Conservation (phyloP, 2,329 filamentous ascomycete species). For the Rasamsonia emersonii region DNA sequence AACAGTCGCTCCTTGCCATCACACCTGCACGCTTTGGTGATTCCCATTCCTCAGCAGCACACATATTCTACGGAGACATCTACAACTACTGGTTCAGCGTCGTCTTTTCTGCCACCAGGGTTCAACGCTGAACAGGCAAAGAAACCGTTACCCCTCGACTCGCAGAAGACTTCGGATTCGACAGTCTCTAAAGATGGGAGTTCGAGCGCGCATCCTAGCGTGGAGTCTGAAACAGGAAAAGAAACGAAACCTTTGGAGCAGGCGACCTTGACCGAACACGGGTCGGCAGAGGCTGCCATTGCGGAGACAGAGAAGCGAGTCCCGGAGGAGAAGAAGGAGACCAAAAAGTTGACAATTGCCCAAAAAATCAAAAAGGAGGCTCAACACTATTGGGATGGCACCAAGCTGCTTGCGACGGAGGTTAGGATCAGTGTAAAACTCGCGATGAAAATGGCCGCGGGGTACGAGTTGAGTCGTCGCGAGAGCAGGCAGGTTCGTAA, state of each 20-base stretch:
- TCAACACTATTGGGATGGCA: conserved; percentile 97
- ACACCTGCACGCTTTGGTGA: conserved; percentile 48
- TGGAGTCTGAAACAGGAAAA: conserved; percentile 32
- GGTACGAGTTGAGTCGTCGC: conserved; percentile 89
- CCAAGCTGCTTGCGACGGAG: conserved; percentile 85
- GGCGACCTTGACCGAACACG: conserved; percentile 53
- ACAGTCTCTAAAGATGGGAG: conserved; percentile 23
- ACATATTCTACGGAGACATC: conserved; percentile 51
- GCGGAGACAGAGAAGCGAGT: conserved; percentile 46
- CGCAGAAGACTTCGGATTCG: conserved; percentile 21
- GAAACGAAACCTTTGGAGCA: conserved; percentile 41
- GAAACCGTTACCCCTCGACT: conserved; percentile 63
- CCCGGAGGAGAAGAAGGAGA: conserved; percentile 58
- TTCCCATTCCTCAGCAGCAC: conserved; percentile 44
- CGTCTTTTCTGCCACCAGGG: conserved; percentile 68
- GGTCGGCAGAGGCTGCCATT: conserved; percentile 48
- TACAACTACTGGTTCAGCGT: conserved; percentile 37
- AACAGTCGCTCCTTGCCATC: conserved; percentile 36
- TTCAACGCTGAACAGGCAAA: conserved; percentile 87
- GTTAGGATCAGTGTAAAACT: conserved; percentile 85
- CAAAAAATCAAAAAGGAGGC: conserved; percentile 94
- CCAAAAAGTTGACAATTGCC: conserved; percentile 78
- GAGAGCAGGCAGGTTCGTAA: conserved; percentile 69
- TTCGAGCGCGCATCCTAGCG: conserved; percentile 30
- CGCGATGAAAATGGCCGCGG: conserved; percentile 93